These are phyloP conservation scores for Aspergillus wentii DNA, from an alignment of 495 filamentous ascomycete species.

Conservation along the genomic window DNA sequence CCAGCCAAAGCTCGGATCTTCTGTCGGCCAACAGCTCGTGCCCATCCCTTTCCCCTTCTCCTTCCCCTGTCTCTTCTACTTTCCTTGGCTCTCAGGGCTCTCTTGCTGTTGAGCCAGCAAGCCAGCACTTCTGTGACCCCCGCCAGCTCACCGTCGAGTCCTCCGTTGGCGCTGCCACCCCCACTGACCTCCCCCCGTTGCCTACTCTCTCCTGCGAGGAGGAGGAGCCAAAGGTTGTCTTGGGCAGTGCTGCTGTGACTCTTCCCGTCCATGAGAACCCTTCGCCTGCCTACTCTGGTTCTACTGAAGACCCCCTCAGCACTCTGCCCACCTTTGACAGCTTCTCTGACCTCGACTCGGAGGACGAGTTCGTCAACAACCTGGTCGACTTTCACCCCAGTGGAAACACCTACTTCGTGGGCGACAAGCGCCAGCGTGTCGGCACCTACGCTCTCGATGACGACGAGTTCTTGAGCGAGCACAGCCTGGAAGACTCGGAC, in stretches of 20 bases:
- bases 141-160: conserved; percentile 81
- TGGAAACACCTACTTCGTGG: conserved; percentile 54
- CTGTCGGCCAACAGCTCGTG: conserved; percentile 64
- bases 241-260: conserved; percentile 61
- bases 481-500: conserved; percentile 71
- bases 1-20: conserved; percentile 63
- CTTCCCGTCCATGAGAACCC: conserved; percentile 47
- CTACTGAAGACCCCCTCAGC: conserved; percentile 46
- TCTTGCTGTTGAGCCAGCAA: conserved; percentile 27
- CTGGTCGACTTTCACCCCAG: conserved; percentile 66
- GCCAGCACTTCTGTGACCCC: conserved; percentile 81
- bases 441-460: conserved; percentile 64
- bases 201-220: conserved; percentile 66
- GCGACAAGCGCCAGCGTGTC: conserved; percentile 75
- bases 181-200: conserved; percentile 63
- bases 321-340: conserved; percentile 76
- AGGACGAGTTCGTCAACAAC: conserved; percentile 79
- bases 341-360: conserved; percentile 86
- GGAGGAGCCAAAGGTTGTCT: conserved; percentile 70
- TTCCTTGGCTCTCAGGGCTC: conserved; percentile 57
- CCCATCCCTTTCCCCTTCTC: conserved; percentile 77
- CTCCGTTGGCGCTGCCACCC: conserved; percentile 42
- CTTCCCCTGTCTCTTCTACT: conserved; percentile 62
- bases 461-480: conserved; percentile 70
- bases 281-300: conserved; percentile 42